Evolutionary conservation across 345 rosid species (phyloP), one percentile per base, ranked within the genome.

Genomic region (Ceriops decandra): DNA sequence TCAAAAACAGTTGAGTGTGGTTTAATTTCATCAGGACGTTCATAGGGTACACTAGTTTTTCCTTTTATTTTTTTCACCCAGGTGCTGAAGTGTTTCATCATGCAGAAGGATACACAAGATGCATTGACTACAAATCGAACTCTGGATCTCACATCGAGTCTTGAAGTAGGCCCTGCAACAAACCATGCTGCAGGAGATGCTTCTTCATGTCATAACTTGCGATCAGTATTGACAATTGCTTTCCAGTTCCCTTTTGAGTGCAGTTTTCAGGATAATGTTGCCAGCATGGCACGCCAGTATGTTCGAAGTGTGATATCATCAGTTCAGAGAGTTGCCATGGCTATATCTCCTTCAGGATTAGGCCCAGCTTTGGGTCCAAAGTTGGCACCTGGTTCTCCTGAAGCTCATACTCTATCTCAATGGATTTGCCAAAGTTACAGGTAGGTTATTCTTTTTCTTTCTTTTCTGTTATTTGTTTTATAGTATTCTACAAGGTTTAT

Each of bases 251-350:
- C 98, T 11, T 92, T 88, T 57, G 98, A 92, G 68, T 82, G 80
- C 84, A 88, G 80, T 76, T 81, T 90, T 63, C 98, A 90, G 71
- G 99, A 95, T 0, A 95, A 85, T 79, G 99, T 95, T 66, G 96
- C 95, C 1, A 79, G 86, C 72, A 92, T 95, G 99, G 99, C 98
- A 27, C 85, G 91, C 7, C 98, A 95, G 73, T 95, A 95, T 47
- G 84, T 95, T 5, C 84, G 96, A 1, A 95, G 92, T 16, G 96
- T 95, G 66, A 92, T 95, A 61, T 86, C 97, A 16, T 86, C 99
- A 0, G 97, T 95, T 54, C 99, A 95, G 87, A 88, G 96, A 31
- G 95, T 95, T 65, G 98, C 99, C 21, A 89, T 85, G 91, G 99
- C 93, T 24, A 87, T 95, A 73, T 86, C 98, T 67, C 98, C 96